Evolutionary conservation across 2,329 filamentous ascomycete species (phyloP).

Genomic region (Colletotrichum eleusines): DNA sequence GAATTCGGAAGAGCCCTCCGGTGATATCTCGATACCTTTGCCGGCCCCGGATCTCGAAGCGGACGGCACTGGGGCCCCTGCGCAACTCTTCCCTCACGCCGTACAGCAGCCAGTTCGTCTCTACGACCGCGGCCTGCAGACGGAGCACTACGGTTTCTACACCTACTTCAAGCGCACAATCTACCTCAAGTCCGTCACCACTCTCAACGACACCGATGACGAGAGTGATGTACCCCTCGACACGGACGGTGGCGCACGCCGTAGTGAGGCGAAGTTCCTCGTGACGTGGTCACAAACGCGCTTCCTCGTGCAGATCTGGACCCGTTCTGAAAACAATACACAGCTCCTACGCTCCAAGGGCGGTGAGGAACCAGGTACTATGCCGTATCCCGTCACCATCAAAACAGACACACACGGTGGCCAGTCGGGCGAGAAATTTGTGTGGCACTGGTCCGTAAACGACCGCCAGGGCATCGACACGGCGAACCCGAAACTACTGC

Average conservation of each 20-base stretch:
- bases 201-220: constrained; percentile 58
- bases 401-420: constrained; percentile 74
- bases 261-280: constrained; percentile 66
- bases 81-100: constrained; percentile 77
- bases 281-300: constrained; percentile 72
- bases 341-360: constrained; percentile 52
- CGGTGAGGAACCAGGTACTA: constrained; percentile 63
- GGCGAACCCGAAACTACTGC: constrained; percentile 58
- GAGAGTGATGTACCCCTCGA: constrained; percentile 61
- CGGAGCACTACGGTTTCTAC: constrained; percentile 95
- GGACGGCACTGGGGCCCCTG: constrained; percentile 80
- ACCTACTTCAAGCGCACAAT: constrained; percentile 90
- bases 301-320: constrained; percentile 76
- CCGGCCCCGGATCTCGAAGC: constrained; percentile 72
- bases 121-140: constrained; percentile 82
- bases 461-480: constrained; percentile 59
- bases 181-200: constrained; percentile 74
- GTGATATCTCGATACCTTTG: constrained; percentile 53
- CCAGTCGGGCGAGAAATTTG: constrained; percentile 62
- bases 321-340: constrained; percentile 60
- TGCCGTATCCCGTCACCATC: constrained; percentile 74
- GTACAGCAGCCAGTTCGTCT: constrained; percentile 84
- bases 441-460: constrained; percentile 66
- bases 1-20: constrained; percentile 42
- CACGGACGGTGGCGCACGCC: constrained; percentile 65